These are phyloP conservation scores for thale cress (Arabidopsis thaliana) DNA, from an alignment of 345 rosid genomes.

Conservation along the genomic window DNA sequence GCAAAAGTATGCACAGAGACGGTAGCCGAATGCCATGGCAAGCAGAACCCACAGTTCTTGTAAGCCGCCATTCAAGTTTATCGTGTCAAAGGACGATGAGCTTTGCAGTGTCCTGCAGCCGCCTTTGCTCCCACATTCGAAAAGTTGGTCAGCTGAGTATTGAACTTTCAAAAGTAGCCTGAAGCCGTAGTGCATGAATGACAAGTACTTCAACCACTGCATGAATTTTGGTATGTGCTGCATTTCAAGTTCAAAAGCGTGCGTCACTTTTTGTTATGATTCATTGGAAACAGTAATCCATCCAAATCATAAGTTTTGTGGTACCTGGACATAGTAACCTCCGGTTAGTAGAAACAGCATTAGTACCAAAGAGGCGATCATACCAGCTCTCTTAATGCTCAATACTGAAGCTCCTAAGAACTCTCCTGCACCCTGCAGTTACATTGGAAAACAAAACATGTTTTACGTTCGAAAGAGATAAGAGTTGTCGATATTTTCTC, in stretches of 20 bases:
- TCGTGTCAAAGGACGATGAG: conserved; percentile 79
- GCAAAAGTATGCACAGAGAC: conserved; percentile 71
- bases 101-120: conserved; percentile 77
- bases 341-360: conserved; percentile 95
- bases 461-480: background rate
- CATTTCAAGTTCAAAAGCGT: conserved; percentile 23
- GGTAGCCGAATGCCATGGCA: conserved; percentile 79
- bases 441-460: conserved; percentile 16
- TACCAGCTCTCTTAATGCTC: conserved; percentile 88
- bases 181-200: conserved; percentile 89
- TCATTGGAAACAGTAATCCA: conserved; percentile 51
- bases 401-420: conserved; percentile 89
- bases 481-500: background rate
- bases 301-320: conserved; percentile 52
- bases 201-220: conserved; percentile 78
- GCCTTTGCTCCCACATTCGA: conserved; percentile 74
- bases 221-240: conserved; percentile 91
- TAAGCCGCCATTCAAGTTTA: conserved; percentile 76
- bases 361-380: conserved; percentile 82
- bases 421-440: conserved; percentile 79
- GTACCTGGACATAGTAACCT: conserved; percentile 98
- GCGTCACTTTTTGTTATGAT: conserved; percentile 15
- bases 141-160: conserved; percentile 70
- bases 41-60: conserved; percentile 90
- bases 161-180: conserved; percentile 85